Base-by-base conservation (phyloP, 2,329 filamentous ascomycete species). In the Penicillium sp. region DNA sequence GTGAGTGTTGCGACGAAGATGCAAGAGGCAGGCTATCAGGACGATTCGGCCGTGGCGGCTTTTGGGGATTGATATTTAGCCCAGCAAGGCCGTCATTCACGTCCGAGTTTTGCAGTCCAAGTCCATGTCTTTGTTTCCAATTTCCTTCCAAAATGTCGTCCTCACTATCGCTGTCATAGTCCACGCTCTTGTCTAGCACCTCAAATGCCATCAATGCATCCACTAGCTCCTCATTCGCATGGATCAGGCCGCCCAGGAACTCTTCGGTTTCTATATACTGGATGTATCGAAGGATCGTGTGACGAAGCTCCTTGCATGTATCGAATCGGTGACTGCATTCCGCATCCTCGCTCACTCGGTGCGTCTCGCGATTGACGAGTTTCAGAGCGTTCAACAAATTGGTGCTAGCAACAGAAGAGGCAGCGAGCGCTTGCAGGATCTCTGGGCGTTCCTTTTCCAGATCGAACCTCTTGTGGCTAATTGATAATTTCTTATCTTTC, bases 211-310 rank as follows among this genome's bases (percentile, higher is more conserved):
- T 96, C 57, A 99, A 82, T 1, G 93, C 91, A 61, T 89, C 89
- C 41, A 97, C 90, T n/a, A 99, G 87, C 75, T 96, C 90, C 68
- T 99, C 94, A 69, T 99, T 97, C 63, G 93, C 93, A 69, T 94
- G 91, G 19, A 99, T 86, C 5, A 99, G 82, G 60, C 91, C 88
- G 42, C 93, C 94, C 9, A 99, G 87, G 82, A 90, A 97, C 69
- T 97, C 88, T 70, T 97, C 93, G 9, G 87, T 88, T 72, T 96
- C 91, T 13, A 97, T 89, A 50, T 92, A 84, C 70, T 97, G 91
- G 62, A 97, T 96, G 73, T 97, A 97, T 56, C 92, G 89, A 40
- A 97, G 73, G 31, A 97, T 89, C 71, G 91, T 90, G 57, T 91
- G 84, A 49, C 94, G 85, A 13, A 97, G 84, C 48, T 86, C 82